Base-by-base conservation (phyloP, 1,284 basidiomycete genomes). In the Ceratorhiza oryzae-sativae region DNA sequence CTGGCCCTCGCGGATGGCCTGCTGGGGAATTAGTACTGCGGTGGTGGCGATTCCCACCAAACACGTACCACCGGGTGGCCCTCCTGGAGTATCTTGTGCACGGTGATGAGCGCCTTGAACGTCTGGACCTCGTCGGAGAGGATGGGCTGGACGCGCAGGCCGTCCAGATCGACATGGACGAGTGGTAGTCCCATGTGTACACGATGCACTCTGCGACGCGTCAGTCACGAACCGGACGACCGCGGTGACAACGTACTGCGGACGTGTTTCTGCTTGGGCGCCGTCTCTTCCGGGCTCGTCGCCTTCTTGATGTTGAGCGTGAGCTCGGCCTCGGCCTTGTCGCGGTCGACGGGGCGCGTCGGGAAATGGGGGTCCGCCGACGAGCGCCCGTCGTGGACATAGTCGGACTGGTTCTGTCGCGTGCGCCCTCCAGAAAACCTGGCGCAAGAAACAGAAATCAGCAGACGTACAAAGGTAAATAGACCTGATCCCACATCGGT, bases 101-200 rank as follows among this genome's bases (percentile, higher is more conserved):
- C 95, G 15, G 92, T 93, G 75, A 98, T 97, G 75, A 98, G 86
- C 3, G 92, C 92, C 81, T 98, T 98, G 86, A 97, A 98, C 0
- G 95, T 96, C 82, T 97, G 95, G 0, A 97, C 89, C 82, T 98
- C 95, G 80, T 98, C 95, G 2, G 94, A 88, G 27, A 98, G 83
- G 77, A 98, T 97, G 42, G 95, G 95, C 77, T 97, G 95, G 3
- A 97, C 96, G 55, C 95, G 87, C 15, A 98, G 85, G 30, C 94
- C 94, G 93, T 95, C 96, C 96, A 98, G 79, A 98, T 96, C 6
- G 95, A 95, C 77, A 94, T 89, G 45, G 95, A 97, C n/a, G 93
- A 92, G 79, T 97, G 95, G 79, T 97, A 97, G 80, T 98, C 95
- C 95, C 95, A 97, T 15, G 95, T 97, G 81, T 95, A 98, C 39